Conservation (phyloP, 768 basidiomycete genomes). For the Cystofilobasidium macerans region DNA sequence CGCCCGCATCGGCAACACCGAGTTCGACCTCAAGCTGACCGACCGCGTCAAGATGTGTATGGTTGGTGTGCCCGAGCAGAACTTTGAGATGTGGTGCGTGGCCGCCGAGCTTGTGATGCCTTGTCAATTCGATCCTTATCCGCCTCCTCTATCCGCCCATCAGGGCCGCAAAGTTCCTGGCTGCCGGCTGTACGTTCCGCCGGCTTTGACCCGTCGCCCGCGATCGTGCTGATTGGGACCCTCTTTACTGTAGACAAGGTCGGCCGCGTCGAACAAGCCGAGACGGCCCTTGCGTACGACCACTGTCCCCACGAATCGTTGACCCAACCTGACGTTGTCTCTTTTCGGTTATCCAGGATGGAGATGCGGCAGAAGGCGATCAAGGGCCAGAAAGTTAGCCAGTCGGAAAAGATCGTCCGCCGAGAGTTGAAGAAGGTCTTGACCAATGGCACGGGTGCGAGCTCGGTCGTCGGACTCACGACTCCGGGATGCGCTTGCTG, state of each 20-base stretch:
- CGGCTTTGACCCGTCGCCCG: slow-evolving; percentile 18
- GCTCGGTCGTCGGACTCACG: background rate
- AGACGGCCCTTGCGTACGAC: slow-evolving; percentile 72
- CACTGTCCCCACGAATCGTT: too few relatives aligned
- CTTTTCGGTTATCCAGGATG: slow-evolving; percentile 40
- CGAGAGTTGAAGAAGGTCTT: slow-evolving; percentile 90
- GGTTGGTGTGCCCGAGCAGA: slow-evolving; percentile 93
- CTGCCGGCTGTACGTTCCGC: slow-evolving; percentile 31
- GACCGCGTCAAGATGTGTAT: slow-evolving; percentile 96
- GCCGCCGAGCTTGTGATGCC: slow-evolving; percentile 36
- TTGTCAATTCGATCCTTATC: background rate
- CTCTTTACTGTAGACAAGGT: slow-evolving; percentile 73
- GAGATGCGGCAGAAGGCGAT: slow-evolving; percentile 60
- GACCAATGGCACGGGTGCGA: slow-evolving; percentile 65
- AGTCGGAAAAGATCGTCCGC: slow-evolving; percentile 67
- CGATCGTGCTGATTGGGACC: background rate
- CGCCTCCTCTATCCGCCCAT: background rate
- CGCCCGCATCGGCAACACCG: slow-evolving; percentile 64
- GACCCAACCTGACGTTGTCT: too few relatives aligned
- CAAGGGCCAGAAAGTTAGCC: slow-evolving; percentile 42
- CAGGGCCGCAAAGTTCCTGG: slow-evolving; percentile 40
- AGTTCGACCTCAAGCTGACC: slow-evolving; percentile 77
- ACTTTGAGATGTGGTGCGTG: slow-evolving; percentile 50
- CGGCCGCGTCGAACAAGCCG: slow-evolving; percentile 89
- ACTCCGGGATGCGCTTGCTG: background rate